These are phyloP conservation scores for Neurospora sp. DNA, from an alignment of 495 filamentous ascomycete species.

Conservation along the genomic window DNA sequence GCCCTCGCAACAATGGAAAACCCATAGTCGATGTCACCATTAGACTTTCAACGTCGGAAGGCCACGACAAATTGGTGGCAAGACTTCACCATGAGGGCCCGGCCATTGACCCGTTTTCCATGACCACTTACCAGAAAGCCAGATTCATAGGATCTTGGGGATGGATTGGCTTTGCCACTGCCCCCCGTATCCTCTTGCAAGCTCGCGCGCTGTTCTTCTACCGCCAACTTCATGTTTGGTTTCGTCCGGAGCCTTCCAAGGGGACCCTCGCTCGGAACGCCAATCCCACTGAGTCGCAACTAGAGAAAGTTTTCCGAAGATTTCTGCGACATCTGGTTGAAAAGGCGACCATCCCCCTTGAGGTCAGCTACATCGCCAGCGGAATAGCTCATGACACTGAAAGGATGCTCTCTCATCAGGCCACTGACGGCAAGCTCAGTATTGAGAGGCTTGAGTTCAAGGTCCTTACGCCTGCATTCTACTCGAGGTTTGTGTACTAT, in stretches of 20 bases:
- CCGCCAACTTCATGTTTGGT: slow-evolving; percentile 46
- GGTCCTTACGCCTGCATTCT: slow-evolving; percentile 50
- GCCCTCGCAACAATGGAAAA: slow-evolving; percentile 19
- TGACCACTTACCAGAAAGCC: slow-evolving; percentile 29
- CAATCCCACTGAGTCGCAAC: slow-evolving; percentile 29
- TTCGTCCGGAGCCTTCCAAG: slow-evolving; percentile 43
- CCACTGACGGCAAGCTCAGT: neutral
- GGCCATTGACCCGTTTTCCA: slow-evolving; percentile 37
- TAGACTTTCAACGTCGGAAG: slow-evolving; percentile 44
- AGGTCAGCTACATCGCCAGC: slow-evolving; percentile 40
- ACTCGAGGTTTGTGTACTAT: slow-evolving; percentile 46
- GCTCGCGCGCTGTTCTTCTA: slow-evolving; percentile 43
- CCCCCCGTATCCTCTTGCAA: slow-evolving; percentile 50
- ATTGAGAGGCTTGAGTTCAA: slow-evolving; percentile 35
- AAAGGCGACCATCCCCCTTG: slow-evolving; percentile 24
- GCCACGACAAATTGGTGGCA: slow-evolving; percentile 45
- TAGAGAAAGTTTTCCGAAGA: slow-evolving; percentile 42
- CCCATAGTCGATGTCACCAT: slow-evolving; percentile 44
- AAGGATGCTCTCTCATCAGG: slow-evolving; percentile 25
- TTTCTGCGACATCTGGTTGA: slow-evolving; percentile 41
- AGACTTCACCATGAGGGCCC: slow-evolving; percentile 36
- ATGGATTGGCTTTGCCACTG: slow-evolving; percentile 54
- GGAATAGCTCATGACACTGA: slow-evolving; percentile 29
- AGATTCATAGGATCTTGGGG: slow-evolving; percentile 46
- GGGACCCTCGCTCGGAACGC: slow-evolving; percentile 41